Evolutionary conservation across 768 basidiomycete genomes (phyloP), one percentile per base, ranked within the genome.

Genomic region (Fistulinella prunicolor): DNA sequence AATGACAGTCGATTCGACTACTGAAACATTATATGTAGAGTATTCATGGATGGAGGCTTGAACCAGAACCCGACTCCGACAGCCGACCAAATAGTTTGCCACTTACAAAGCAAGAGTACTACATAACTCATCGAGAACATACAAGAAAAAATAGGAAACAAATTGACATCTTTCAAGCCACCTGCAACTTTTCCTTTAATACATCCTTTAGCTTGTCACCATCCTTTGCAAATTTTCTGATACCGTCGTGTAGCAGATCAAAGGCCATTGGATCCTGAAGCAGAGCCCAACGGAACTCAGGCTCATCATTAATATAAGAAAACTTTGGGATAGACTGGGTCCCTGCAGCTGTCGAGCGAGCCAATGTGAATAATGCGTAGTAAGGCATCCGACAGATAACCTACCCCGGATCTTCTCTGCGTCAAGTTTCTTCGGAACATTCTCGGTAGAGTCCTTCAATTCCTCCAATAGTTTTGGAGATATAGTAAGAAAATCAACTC

Each of bases 401-500:
- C 9, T n/a, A 82, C 85, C 81, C 47, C 73, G 30, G 30, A 14
- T 32, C 13, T 32, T 70, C 30, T 73, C 63, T 21, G 86, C 66
- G 51, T 86, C 81, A 47, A 97, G 88, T 72, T 83, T 90, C 78
- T 84, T 85, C 58, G 89, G 89, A 50, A 98, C 86, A 39, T 73
- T 71, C 0, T 75, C 81, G 24, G 73, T 78, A 29, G 85, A 86
- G 43, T 76, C 79, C 76, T 87, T 85, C 67, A 97, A 83, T 71
- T 96, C 83, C 65, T 94, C 89, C 51, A 96, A 83, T 38, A 98
- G 81, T 24, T 77, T 58, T 32, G 94, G 94, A 7, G 93, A 75
- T 66, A 98, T 96, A 60, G 95, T 97, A 49, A 98, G 77, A 81
- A 89, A 97, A 72, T 97, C 94, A 57, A 93, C 87, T 55, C 95